These are phyloP conservation scores for Marchantia paleacea DNA, from an alignment of 225 moss, liverwort and hornwort species.

Conservation along the genomic window DNA sequence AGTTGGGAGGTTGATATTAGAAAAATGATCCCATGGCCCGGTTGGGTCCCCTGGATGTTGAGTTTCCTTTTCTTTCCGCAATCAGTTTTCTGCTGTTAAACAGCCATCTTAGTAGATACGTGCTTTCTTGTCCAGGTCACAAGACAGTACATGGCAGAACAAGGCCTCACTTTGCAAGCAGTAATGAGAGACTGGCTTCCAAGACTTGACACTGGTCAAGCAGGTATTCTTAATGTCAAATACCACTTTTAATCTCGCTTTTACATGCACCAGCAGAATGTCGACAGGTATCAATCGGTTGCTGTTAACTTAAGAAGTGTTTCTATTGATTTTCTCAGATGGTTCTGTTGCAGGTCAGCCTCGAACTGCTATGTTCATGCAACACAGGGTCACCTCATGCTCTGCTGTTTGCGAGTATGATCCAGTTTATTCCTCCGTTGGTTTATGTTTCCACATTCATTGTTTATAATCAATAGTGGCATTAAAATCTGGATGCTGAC, in stretches of 20 bases:
- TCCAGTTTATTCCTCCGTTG: neutral
- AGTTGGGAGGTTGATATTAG: no score
- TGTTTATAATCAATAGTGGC: neutral
- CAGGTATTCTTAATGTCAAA: constrained; percentile 22
- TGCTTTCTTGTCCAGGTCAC: constrained; percentile 32
- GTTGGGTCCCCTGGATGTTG: no score
- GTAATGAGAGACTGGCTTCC: constrained; percentile 47
- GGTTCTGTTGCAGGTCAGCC: constrained; percentile 37
- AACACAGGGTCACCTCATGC: constrained; percentile 29
- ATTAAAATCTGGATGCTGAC: neutral
- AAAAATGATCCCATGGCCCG: no score
- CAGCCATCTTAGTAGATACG: no score
- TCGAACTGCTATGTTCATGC: constrained; percentile 3
- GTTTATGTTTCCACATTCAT: neutral
- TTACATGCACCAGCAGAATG: neutral
- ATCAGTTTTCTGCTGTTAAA: no score
- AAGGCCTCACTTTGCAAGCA: constrained; percentile 38
- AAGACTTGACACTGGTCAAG: constrained; percentile 47
- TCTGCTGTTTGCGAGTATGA: constrained; percentile 46
- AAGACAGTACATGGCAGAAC: constrained; percentile 41
- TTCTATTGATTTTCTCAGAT: neutral
- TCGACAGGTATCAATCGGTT: neutral
- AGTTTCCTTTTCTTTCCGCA: no score
- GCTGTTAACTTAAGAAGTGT: neutral
- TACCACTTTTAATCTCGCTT: neutral